A percentile compares a stretch with the other conserved stretches of the same genome.
Evolutionary conservation across 192 early-diverging fungal genomes (phyloP).

Genomic region (Coemansia sp.): DNA sequence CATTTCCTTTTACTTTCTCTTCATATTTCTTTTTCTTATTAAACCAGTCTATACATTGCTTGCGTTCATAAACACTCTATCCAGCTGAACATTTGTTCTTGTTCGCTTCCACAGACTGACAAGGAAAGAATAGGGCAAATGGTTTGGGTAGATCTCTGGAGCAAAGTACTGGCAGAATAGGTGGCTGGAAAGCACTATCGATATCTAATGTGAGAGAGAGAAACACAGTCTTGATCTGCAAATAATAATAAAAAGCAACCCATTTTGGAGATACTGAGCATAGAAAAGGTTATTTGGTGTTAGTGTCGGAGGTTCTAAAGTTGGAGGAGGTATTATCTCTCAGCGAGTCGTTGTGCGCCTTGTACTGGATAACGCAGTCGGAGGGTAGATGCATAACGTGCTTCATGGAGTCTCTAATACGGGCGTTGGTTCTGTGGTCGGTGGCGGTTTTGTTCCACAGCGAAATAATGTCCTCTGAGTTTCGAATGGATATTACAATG

Average conservation of each 20-base stretch:
- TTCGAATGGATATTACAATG: conserved; percentile 88
- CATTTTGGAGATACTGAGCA: conserved; percentile 52
- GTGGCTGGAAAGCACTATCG: background rate
- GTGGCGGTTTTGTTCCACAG: conserved; percentile 91
- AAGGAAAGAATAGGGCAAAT: no score
- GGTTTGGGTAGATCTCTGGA: no score
- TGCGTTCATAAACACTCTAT: no score
- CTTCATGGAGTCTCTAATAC: conserved; percentile 91
- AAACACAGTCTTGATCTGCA: background rate
- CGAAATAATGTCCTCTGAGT: conserved; percentile 91
- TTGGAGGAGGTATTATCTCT: conserved; percentile 73
- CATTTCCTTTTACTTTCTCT: background rate
- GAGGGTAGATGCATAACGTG: conserved; percentile 79
- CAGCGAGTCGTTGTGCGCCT: conserved; percentile 87
- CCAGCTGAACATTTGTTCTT: no score
- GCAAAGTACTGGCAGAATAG: no score
- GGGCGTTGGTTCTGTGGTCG: conserved; percentile 78
- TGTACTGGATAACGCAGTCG: conserved; percentile 93
- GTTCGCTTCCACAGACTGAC: no score
- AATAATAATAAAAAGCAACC: background rate
- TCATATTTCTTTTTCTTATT: background rate
- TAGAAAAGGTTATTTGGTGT: no score
- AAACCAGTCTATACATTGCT: no score
- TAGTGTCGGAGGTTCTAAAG: conserved; percentile 77
- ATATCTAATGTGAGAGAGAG: background rate